These are phyloP conservation scores for Terfezia boudieri DNA, from an alignment of 495 filamentous ascomycete species.

Conservation along the genomic window DNA sequence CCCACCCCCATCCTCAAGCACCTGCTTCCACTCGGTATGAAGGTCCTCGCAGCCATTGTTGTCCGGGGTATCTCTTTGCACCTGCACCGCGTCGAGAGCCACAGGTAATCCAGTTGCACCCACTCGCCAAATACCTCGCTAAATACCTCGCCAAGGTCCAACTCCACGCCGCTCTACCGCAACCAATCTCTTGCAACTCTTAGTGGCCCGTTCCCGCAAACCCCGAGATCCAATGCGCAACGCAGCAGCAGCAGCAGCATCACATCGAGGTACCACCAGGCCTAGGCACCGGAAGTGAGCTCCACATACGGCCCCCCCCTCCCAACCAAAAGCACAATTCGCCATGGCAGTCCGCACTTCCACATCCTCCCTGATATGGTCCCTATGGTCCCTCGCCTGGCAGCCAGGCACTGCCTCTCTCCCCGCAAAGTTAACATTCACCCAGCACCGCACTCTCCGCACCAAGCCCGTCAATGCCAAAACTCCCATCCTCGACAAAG, in stretches of 20 bases:
- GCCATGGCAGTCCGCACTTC: not conserved
- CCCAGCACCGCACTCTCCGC: conserved; percentile 6
- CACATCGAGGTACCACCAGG: too few relatives aligned
- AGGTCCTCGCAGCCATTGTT: not conserved
- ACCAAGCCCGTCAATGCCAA: not conserved
- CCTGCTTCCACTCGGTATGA: not conserved
- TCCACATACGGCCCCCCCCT: too few relatives aligned
- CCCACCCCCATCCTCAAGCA: conserved; percentile 13
- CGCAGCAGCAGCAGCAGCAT: too few relatives aligned
- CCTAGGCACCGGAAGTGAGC: too few relatives aligned
- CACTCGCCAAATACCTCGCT: too few relatives aligned
- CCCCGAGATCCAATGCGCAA: too few relatives aligned
- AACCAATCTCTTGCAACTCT: not conserved
- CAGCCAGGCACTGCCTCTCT: not conserved
- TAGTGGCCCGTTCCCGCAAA: not conserved
- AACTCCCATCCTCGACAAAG: not conserved
- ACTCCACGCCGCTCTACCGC: too few relatives aligned
- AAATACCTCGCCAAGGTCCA: too few relatives aligned
- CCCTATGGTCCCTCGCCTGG: not conserved
- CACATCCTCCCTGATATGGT: not conserved
- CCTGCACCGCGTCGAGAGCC: too few relatives aligned
- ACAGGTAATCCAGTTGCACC: too few relatives aligned
- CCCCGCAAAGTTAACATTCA: not conserved
- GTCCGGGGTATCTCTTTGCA: not conserved
- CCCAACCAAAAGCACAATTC: not conserved